phyloP scores from a whole-genome alignment of 1,284 basidiomycete species.

The Microbotryomycetes sp. region DNA sequence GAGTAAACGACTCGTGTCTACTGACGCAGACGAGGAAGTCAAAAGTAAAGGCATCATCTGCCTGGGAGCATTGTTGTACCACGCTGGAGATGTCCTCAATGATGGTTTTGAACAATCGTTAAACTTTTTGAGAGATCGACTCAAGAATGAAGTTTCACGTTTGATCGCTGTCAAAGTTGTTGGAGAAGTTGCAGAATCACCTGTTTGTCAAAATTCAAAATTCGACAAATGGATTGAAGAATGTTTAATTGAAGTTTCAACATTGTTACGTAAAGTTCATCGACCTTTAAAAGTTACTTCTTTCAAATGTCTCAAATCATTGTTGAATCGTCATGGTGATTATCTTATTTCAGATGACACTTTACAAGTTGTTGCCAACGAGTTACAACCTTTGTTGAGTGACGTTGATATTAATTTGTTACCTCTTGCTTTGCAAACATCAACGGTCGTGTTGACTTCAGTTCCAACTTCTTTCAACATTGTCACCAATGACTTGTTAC shows the following conservation, averaged over 20 bases:
- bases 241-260: conserved; percentile 66
- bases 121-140: conserved; percentile 67
- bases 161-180: conserved; percentile 43
- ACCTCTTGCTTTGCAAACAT: conserved; percentile 62
- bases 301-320: conserved; percentile 68
- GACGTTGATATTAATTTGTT: conserved; percentile 68
- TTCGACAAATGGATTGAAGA: conserved; percentile 71
- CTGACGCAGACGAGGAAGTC: conserved; percentile 87
- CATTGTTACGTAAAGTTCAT: conserved; percentile 71
- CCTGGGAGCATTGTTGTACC: conserved; percentile 78
- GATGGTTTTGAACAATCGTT: conserved; percentile 43
- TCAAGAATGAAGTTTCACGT: conserved; percentile 54
- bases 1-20: conserved; percentile 60
- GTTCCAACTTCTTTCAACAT: conserved; percentile 42
- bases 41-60: conserved; percentile 72
- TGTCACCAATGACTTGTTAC: conserved; percentile 22
- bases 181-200: conserved; percentile 44
- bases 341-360: conserved; percentile 56
- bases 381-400: conserved; percentile 66
- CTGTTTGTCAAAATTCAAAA: conserved; percentile 41
- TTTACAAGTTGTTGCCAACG: conserved; percentile 58
- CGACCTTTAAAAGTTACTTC: conserved; percentile 70
- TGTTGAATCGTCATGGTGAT: conserved; percentile 63
- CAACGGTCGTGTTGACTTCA: conserved; percentile 63
- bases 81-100: conserved; percentile 62